Percentiles rank a stretch among this genome's conserved stretches.
Evolutionary conservation across 371 early-diverging fungal genomes (phyloP).

Genomic region (Lichtheimia ornata): DNA sequence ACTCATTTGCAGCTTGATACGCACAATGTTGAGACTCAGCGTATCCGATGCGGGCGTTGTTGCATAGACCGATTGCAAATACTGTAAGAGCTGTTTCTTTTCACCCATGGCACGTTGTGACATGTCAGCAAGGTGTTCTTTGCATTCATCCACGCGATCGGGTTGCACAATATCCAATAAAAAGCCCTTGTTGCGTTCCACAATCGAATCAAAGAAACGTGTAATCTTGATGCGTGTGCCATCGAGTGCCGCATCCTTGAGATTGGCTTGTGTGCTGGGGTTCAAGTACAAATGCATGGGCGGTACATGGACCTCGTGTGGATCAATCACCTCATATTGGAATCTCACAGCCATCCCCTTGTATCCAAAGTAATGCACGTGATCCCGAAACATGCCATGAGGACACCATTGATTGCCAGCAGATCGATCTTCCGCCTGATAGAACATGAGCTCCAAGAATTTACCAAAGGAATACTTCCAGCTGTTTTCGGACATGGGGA

Average conservation of each 20-base stretch:
- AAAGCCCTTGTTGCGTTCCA: conserved; percentile 65
- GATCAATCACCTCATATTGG: conserved; percentile 75
- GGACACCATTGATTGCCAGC: conserved; percentile 69
- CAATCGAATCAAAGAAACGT: conserved; percentile 74
- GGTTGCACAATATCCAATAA: conserved; percentile 68
- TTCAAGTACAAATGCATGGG: conserved; percentile 72
- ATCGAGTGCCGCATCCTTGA: conserved; percentile 69
- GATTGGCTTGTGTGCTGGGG: conserved; percentile 55
- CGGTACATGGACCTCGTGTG: conserved; percentile 84
- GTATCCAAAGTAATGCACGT: conserved; percentile 83
- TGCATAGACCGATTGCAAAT: conserved; percentile 80
- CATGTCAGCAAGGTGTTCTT: conserved; percentile 64
- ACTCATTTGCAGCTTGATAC: conserved; percentile 73
- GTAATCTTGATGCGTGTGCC: conserved; percentile 58
- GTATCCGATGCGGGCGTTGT: conserved; percentile 78
- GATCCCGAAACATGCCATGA: conserved; percentile 82
- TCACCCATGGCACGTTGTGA: conserved; percentile 70
- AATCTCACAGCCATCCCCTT: conserved; percentile 79
- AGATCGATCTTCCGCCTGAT: conserved; percentile 67
- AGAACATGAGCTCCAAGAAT: conserved; percentile 89
- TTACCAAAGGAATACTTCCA: conserved; percentile 97
- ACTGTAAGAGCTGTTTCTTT: conserved; percentile 77
- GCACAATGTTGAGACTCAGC: conserved; percentile 76
- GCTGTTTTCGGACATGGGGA: conserved; percentile 88
- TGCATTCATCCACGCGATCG: conserved; percentile 64